Base-by-base conservation (phyloP, 257 asterid species). In the Nyctanthes arbortristis region DNA sequence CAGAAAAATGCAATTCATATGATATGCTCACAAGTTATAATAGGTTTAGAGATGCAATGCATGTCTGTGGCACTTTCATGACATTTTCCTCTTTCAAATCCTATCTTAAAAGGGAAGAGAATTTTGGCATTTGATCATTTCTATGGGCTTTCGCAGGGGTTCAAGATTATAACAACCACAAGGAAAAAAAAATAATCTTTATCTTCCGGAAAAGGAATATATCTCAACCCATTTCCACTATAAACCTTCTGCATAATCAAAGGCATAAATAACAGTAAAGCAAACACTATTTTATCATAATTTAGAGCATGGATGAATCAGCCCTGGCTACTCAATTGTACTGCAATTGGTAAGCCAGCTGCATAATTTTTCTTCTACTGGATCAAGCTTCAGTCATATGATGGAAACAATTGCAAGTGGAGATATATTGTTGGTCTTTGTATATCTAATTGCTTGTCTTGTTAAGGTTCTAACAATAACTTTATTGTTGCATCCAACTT, bases 401-500 rank as follows among this genome's bases (percentile, higher is more conserved):
- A 52, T 52, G 31, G 31, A 52, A 30, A 52, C 31, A 20, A 22
- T 52, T 20, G 59, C 8, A 7, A 52, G 3, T 52, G 20, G 59
- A 52, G 31, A 52, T 20, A 52, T 20, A 14, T 2, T 22, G n/a
- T n/a, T n/a, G n/a, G n/a, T 43, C 16, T 52, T 22, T 52, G 59
- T 20, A 9, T 20, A 22, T 22, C 5, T 52, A 52, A 22, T 52
- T 14, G 24, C 59, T 22, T 7, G 31, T 10, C 30, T 52, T 52
- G 11, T 52, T 52, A 52, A 0, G 2, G 30, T 24, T 52, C 59
- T 52, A 5, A 0, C 20, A 20, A 39, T 31, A 66, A 58, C 58
- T 34, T 58, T n/a, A 31, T 37, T 37, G 34, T 27, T 60, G 68
- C 43, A 63, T 68, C 7, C 55, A 52, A 22, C 47, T 12, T 66